Evolutionary conservation across 257 asterid genomes (phyloP).

Genomic region (Mitragyna speciosa): DNA sequence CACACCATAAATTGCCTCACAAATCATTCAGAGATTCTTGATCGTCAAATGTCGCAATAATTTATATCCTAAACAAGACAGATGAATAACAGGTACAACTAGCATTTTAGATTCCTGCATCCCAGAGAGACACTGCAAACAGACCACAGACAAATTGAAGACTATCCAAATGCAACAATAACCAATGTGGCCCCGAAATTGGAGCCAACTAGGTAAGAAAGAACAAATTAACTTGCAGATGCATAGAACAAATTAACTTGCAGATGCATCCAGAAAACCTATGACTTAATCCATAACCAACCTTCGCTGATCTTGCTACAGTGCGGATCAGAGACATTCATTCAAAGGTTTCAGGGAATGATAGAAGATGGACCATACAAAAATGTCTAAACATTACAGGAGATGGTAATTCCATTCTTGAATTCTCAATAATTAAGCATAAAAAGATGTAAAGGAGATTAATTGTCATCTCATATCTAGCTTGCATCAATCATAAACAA

Average conservation of each 20-base stretch:
- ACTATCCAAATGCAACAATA: background rate
- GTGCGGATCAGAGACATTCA: constrained; percentile 9
- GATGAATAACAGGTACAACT: no score
- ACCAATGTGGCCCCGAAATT: background rate
- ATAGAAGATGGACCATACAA: background rate
- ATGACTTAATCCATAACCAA: constrained; percentile 1
- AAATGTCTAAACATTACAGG: constrained; percentile 1
- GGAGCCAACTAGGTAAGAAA: background rate
- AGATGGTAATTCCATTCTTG: background rate
- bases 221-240: constrained; percentile 2
- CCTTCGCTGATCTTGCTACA: background rate
- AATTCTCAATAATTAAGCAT: constrained; percentile 11
- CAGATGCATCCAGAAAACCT: background rate
- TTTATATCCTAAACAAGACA: no score
- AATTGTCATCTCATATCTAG: background rate
- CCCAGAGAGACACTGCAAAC: background rate
- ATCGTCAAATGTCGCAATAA: no score
- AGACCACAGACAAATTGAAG: no score
- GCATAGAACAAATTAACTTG: background rate
- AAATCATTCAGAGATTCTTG: no score
- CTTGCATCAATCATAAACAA: background rate
- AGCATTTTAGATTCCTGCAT: no score
- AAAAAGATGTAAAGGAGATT: constrained; percentile 7
- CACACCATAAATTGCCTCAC: background rate
- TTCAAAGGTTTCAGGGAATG: background rate